Evolutionary conservation across 306 rosid species (phyloP).

Genomic region (Elaeagnus macrophylla): DNA sequence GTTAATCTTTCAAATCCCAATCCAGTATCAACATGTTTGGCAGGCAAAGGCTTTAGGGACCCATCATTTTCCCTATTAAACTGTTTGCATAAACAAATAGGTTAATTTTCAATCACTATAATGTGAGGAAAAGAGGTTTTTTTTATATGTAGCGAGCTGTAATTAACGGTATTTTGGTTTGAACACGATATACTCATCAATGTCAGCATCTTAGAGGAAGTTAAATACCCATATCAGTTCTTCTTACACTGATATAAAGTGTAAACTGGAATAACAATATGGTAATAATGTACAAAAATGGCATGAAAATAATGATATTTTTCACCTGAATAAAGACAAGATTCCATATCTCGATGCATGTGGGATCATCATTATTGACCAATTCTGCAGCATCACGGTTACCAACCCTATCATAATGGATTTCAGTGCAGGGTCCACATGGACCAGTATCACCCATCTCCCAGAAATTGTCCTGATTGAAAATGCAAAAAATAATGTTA

Average conservation of each 20-base stretch:
- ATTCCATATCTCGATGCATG: conserved; percentile 97
- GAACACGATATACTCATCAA: background rate
- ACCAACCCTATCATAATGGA: conserved; percentile 91
- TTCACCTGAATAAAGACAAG: conserved; percentile 93
- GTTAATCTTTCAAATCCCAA: conserved; percentile 92
- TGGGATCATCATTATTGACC: conserved; percentile 91
- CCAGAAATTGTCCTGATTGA: conserved; percentile 89
- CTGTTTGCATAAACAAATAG: conserved; percentile 26
- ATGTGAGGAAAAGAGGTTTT: no score
- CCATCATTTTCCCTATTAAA: conserved; percentile 88
- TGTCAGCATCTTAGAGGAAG: conserved; percentile 9
- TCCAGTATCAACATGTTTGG: conserved; percentile 98
- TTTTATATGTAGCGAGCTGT: no score
- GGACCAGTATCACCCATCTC: conserved; percentile 99
- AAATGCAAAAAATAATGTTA: conserved; percentile 4
- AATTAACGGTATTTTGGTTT: background rate
- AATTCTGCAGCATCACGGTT: conserved; percentile 86
- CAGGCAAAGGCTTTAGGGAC: conserved; percentile 75
- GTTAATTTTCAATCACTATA: no score
- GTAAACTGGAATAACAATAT: background rate
- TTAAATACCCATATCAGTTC: background rate
- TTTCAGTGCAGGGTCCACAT: conserved; percentile 97
- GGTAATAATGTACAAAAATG: background rate
- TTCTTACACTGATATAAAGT: background rate
- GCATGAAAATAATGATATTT: background rate